These are phyloP conservation scores for Xanthoconium stramineum DNA, from an alignment of 768 basidiomycete species.

Conservation along the genomic window DNA sequence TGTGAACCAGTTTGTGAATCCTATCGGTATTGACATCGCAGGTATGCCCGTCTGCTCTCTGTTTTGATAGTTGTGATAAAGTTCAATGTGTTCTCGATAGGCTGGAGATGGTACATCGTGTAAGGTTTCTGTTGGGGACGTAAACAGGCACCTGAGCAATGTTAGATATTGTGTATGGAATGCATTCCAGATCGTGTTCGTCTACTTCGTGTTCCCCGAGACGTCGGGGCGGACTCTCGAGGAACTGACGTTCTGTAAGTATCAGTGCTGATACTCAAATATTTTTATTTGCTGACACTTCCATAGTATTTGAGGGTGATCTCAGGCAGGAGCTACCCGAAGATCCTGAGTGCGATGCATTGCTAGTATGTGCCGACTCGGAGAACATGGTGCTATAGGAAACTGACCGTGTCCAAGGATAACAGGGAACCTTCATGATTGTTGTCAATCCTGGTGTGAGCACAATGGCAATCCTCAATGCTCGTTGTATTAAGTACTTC, in stretches of 20 bases:
- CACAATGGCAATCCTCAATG: too few species aligned
- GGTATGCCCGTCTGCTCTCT: slow-evolving; percentile 1
- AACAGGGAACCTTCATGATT: too few species aligned
- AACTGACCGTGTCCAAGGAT: too few species aligned
- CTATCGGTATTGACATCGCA: slow-evolving; percentile 13
- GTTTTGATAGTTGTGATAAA: background rate
- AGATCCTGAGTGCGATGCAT: too few species aligned
- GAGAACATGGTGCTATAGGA: too few species aligned
- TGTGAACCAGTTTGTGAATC: slow-evolving; percentile 12
- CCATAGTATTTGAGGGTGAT: too few species aligned
- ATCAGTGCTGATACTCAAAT: background rate
- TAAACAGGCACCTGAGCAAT: background rate
- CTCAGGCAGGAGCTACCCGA: too few species aligned
- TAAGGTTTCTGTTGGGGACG: slow-evolving; percentile 1
- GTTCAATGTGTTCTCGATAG: too few species aligned
- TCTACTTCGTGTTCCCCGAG: slow-evolving; percentile 21
- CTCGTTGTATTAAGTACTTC: too few species aligned
- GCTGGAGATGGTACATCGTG: slow-evolving; percentile 16
- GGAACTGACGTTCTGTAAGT: slow-evolving; percentile 18
- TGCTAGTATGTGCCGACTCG: too few species aligned
- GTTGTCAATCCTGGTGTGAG: too few species aligned
- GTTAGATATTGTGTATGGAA: slow-evolving; percentile 15
- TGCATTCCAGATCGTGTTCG: slow-evolving; percentile 11
- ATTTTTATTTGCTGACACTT: too few species aligned
- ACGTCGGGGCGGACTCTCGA: slow-evolving; percentile 19